Conservation (phyloP, 768 basidiomycete genomes). For the Podaxis pistillaris region DNA sequence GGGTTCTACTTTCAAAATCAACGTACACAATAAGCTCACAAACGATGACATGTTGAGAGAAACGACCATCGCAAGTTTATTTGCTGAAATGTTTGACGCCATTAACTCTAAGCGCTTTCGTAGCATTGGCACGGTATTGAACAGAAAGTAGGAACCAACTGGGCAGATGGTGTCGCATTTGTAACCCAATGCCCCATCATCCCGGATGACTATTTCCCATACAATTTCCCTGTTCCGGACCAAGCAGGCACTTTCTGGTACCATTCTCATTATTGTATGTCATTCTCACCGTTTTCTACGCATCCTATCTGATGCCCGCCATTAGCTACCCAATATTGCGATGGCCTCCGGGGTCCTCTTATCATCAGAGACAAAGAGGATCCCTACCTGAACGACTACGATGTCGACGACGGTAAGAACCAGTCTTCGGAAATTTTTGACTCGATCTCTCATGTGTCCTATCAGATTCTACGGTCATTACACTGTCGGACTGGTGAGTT, state of each 20-base stretch:
- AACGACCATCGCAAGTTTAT: conserved; percentile 44
- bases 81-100: neutral
- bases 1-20: conserved; percentile 43
- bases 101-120: neutral
- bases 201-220: conserved; percentile 36
- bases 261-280: conserved; percentile 26
- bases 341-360: conserved; percentile 43
- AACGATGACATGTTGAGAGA: conserved; percentile 45
- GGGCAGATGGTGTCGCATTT: conserved; percentile 38
- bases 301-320: neutral
- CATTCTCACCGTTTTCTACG: neutral
- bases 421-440: conserved; percentile 20
- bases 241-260: conserved; percentile 50
- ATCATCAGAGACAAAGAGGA: conserved; percentile 38
- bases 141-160: conserved; percentile 29
- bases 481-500: conserved; percentile 18
- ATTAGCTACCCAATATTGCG: conserved; percentile 45
- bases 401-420: conserved; percentile 45
- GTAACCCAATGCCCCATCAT: conserved; percentile 43
- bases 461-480: conserved; percentile 29
- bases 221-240: conserved; percentile 31
- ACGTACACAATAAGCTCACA: conserved; percentile 42
- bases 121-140: conserved; percentile 48
- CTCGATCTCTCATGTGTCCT: conserved; percentile 25
- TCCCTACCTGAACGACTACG: conserved; percentile 29